phyloP scores from a whole-genome alignment of 2,329 filamentous ascomycete species.

The Didymella segeticola region DNA sequence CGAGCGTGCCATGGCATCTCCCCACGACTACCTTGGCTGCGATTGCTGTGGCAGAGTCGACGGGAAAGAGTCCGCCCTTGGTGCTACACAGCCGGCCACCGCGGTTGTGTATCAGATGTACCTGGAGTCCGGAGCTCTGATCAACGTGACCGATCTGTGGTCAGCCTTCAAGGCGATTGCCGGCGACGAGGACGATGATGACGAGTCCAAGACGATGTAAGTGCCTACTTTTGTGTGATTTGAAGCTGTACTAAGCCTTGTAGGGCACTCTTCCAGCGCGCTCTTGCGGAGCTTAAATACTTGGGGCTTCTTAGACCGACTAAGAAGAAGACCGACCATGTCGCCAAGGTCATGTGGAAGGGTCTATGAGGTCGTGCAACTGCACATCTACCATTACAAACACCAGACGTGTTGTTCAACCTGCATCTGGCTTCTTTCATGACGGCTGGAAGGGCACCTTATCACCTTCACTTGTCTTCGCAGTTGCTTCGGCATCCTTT shows the following conservation, averaged over 20 bases:
- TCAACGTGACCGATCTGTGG: slow-evolving; percentile 83
- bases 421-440: slow-evolving; percentile 22
- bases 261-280: slow-evolving; percentile 80
- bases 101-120: slow-evolving; percentile 81
- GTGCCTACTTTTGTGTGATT: slow-evolving; percentile 18
- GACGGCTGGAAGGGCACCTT: slow-evolving; percentile 11
- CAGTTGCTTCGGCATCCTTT: slow-evolving; percentile 6
- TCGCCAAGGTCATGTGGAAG: slow-evolving; percentile 83
- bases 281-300: slow-evolving; percentile 81
- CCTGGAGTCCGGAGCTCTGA: slow-evolving; percentile 74
- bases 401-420: too few relatives aligned
- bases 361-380: slow-evolving; percentile 62
- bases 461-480: slow-evolving; percentile 10
- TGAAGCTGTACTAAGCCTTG: not conserved
- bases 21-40: slow-evolving; percentile 80
- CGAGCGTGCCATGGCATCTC: slow-evolving; percentile 73
- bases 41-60: slow-evolving; percentile 65
- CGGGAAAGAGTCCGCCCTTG: slow-evolving; percentile 53
- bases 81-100: slow-evolving; percentile 70
- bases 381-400: slow-evolving; percentile 4
- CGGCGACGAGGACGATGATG: slow-evolving; percentile 56
- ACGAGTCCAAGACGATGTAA: slow-evolving; percentile 56
- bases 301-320: slow-evolving; percentile 89
- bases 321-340: slow-evolving; percentile 89
- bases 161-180: slow-evolving; percentile 74